Conservation (phyloP, 805 yeast genomes). For the Ogataea ganodermae region DNA sequence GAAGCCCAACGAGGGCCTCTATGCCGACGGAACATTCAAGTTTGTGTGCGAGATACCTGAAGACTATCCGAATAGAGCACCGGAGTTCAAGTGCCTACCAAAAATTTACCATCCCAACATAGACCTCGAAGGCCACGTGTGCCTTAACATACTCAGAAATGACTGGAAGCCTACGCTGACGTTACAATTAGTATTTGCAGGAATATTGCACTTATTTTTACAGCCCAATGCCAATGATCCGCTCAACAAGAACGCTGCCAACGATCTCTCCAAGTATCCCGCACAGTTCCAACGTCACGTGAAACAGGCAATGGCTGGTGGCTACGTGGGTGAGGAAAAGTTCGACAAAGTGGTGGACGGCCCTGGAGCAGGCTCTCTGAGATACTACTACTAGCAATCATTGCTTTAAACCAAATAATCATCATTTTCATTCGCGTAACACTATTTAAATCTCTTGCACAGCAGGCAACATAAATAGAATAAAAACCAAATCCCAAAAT, state of each 20-base stretch:
- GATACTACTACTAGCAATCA: constrained; percentile 11
- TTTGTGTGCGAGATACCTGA: constrained; percentile 68
- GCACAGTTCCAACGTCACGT: constrained; percentile 59
- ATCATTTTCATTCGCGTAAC: not conserved
- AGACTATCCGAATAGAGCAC: constrained; percentile 90
- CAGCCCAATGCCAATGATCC: constrained; percentile 95
- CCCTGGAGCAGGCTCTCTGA: constrained; percentile 5
- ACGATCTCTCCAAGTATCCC: constrained; percentile 47
- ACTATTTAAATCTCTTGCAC: not conserved
- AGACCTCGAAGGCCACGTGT: constrained; percentile 85
- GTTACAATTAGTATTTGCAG: constrained; percentile 77
- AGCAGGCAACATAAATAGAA: not conserved
- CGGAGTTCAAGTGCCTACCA: constrained; percentile 71
- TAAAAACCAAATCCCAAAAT: not conserved
- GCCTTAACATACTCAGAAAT: constrained; percentile 86
- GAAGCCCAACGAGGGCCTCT: constrained; percentile 72
- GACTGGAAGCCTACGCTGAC: constrained; percentile 96
- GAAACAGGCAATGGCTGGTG: constrained; percentile 69
- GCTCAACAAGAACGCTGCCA: constrained; percentile 87
- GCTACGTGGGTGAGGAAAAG: constrained; percentile 51
- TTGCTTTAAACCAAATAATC: not conserved
- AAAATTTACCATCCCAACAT: constrained; percentile 93
- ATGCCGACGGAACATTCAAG: constrained; percentile 64
- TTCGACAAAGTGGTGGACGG: constrained; percentile 60
- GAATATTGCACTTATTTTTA: constrained; percentile 78